A percentile compares a stretch with the other conserved stretches of the same genome.
phyloP scores from a whole-genome alignment of 768 basidiomycete species.

The Lactifluus pinguis region DNA sequence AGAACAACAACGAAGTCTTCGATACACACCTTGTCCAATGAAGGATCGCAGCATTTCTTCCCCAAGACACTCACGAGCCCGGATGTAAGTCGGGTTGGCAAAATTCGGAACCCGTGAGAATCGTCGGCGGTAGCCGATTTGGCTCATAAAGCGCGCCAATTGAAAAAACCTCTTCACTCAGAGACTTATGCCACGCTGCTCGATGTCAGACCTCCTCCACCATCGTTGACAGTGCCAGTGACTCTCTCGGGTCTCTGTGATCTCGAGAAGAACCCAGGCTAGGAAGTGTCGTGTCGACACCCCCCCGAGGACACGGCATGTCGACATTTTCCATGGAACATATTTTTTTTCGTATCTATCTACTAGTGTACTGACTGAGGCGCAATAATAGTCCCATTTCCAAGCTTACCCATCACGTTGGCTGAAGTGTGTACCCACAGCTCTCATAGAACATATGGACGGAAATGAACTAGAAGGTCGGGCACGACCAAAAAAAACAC shows the following conservation, averaged over 20 bases:
- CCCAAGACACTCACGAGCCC: neutral
- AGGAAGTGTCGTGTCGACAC: slow-evolving; percentile 57
- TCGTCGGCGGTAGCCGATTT: neutral
- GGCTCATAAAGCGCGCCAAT: slow-evolving; percentile 20
- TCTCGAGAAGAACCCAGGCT: slow-evolving; percentile 49
- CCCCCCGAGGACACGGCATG: slow-evolving; percentile 47
- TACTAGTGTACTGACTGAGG: neutral
- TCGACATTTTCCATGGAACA: slow-evolving; percentile 51
- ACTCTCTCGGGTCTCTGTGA: slow-evolving; percentile 43
- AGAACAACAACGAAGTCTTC: neutral
- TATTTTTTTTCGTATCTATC: slow-evolving; percentile 8
- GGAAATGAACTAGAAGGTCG: neutral
- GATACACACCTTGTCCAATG: slow-evolving; percentile 24
- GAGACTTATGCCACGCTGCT: slow-evolving; percentile 58
- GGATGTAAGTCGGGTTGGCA: neutral
- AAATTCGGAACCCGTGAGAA: slow-evolving; percentile 33
- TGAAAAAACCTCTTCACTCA: slow-evolving; percentile 23
- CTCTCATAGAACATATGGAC: too few relatives aligned
- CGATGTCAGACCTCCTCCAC: slow-evolving; percentile 40
- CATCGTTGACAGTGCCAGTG: slow-evolving; percentile 60
- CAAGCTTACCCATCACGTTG: neutral
- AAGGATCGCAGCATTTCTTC: slow-evolving; percentile 2
- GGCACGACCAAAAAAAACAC: too few relatives aligned
- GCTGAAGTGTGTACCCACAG: too few relatives aligned
- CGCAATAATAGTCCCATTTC: neutral